Evolutionary conservation across 106 monocot species (phyloP).

Genomic region (Allium sativum): DNA sequence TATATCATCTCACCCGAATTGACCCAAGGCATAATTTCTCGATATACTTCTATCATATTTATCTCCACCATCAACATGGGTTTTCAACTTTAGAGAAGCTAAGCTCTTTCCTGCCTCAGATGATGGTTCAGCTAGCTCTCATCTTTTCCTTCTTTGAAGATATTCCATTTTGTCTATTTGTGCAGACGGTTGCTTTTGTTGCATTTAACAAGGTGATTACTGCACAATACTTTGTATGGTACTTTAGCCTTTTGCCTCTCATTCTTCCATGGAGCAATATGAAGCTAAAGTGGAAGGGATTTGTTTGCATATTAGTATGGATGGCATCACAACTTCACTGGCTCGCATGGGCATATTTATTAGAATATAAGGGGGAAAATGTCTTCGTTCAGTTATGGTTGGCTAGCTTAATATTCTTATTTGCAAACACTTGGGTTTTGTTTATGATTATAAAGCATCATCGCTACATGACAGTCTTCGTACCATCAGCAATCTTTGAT

Average conservation of each 20-base stretch:
- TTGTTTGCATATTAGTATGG: slow-evolving; percentile 49
- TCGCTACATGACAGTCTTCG: slow-evolving; percentile 42
- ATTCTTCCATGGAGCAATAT: slow-evolving; percentile 82
- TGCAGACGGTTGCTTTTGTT: slow-evolving; percentile 91
- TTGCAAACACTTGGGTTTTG: slow-evolving; percentile 51
- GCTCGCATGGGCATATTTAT: slow-evolving; percentile 80
- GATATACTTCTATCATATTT: slow-evolving; percentile 92
- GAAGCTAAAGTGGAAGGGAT: slow-evolving; percentile 56
- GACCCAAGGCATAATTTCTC: slow-evolving; percentile 98
- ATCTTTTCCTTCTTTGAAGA: slow-evolving; percentile 52
- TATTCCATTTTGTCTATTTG: slow-evolving; percentile 74
- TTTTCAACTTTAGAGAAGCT: slow-evolving; percentile 75
- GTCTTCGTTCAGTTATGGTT: slow-evolving; percentile 67
- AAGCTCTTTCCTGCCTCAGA: slow-evolving; percentile 64
- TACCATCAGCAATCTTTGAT: slow-evolving; percentile 3
- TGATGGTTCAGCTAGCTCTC: slow-evolving; percentile 66
- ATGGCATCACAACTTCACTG: slow-evolving; percentile 77
- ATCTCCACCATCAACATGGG: slow-evolving; percentile 74
- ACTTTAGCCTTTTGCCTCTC: slow-evolving; percentile 81
- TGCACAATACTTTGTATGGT: slow-evolving; percentile 97
- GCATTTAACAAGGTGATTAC: slow-evolving; percentile 98
- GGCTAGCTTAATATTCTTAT: slow-evolving; percentile 73
- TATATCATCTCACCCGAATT: slow-evolving; percentile 90
- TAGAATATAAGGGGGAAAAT: slow-evolving; percentile 74
- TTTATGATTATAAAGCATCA: slow-evolving; percentile 54